Conservation (phyloP, 768 basidiomycete species). For the Collybia nuda region DNA sequence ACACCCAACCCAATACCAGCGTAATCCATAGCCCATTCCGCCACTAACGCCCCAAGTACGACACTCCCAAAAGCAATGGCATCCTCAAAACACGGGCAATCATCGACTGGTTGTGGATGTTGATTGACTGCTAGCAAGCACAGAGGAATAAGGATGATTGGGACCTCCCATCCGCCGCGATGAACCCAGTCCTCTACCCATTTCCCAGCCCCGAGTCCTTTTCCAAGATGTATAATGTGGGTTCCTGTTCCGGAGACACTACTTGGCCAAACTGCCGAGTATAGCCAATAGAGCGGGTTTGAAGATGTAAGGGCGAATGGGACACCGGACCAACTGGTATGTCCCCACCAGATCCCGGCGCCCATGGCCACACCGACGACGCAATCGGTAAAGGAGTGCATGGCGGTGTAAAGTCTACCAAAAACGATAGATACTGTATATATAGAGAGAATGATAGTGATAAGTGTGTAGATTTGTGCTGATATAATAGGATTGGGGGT, state of each 20-base stretch:
- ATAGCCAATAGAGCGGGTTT: slow-evolving; percentile 25
- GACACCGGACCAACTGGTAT: slow-evolving; percentile 43
- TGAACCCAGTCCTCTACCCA: slow-evolving; percentile 35
- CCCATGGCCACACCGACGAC: slow-evolving; percentile 64
- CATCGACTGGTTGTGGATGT: slow-evolving; percentile 93
- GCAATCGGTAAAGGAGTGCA: slow-evolving; percentile 87
- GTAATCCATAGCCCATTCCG: slow-evolving; percentile 61
- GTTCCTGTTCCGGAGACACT: slow-evolving; percentile 12
- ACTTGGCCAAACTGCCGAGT: slow-evolving; percentile 23
- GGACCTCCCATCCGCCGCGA: slow-evolving; percentile 52
- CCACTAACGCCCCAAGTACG: slow-evolving; percentile 69
- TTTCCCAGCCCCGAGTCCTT: slow-evolving; percentile 35
- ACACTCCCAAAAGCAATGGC: slow-evolving; percentile 92
- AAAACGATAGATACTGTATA: slow-evolving; percentile 76
- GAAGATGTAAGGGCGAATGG: slow-evolving; percentile 28
- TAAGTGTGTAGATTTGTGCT: slow-evolving; percentile 36
- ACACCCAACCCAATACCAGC: slow-evolving; percentile 34
- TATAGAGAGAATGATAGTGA: slow-evolving; percentile 43
- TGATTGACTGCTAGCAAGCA: slow-evolving; percentile 78
- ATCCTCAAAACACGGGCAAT: slow-evolving; percentile 98
- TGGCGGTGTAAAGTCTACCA: slow-evolving; percentile 81
- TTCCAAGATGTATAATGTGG: slow-evolving; percentile 30
- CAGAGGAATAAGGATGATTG: slow-evolving; percentile 57
- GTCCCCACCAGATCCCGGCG: slow-evolving; percentile 62
- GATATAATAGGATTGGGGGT: slow-evolving; percentile 41